phyloP scores from a whole-genome alignment of 345 rosid genomes.

The Dimocarpus longan region DNA sequence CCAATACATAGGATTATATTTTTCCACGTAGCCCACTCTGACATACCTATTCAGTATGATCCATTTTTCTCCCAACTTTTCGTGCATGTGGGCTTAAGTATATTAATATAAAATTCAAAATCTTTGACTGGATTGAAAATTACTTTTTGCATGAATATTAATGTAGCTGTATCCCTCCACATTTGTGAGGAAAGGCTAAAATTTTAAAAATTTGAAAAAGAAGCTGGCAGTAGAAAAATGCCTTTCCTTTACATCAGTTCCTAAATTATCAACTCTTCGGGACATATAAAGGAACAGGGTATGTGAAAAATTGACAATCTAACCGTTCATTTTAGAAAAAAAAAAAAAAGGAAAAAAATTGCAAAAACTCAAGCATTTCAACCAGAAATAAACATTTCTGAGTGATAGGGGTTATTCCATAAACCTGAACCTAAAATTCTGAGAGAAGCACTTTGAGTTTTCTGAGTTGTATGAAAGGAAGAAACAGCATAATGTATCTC shows the following conservation, averaged over 20 bases:
- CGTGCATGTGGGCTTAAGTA: neutral
- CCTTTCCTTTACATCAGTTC: neutral
- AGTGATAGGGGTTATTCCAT: neutral
- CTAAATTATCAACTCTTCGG: neutral
- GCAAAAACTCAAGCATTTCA: neutral
- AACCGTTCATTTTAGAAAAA: neutral
- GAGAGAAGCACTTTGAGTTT: neutral
- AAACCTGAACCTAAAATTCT: neutral
- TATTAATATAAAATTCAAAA: neutral
- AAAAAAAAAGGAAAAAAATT: neutral
- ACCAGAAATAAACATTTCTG: neutral
- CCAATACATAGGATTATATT: neutral
- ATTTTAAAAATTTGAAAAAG: neutral
- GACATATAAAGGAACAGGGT: neutral
- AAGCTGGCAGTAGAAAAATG: neutral
- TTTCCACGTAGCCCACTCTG: constrained; percentile 12
- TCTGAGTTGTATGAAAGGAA: neutral
- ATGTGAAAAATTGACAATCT: neutral
- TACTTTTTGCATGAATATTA: neutral
- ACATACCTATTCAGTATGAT: neutral
- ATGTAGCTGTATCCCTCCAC: neutral
- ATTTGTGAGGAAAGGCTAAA: neutral
- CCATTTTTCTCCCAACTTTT: neutral
- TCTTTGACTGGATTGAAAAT: neutral
- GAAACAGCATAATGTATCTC: neutral